Evolutionary conservation across 495 filamentous ascomycete genomes (phyloP).

Genomic region (Diplogelasinospora grovesii): DNA sequence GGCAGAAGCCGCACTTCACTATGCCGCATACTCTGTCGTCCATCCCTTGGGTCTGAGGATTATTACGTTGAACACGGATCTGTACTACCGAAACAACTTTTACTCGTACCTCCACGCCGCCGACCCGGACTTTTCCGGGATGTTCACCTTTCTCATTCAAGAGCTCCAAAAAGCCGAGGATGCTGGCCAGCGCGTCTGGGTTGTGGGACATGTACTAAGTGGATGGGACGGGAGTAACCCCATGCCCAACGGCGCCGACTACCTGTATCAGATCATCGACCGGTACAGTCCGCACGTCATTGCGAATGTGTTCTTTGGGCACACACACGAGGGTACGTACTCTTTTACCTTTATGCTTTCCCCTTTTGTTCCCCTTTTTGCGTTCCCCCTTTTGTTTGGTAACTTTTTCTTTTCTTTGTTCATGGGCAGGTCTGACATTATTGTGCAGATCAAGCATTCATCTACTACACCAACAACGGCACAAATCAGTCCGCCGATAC

Average conservation of each 20-base stretch:
- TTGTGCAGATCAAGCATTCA: constrained; percentile 31
- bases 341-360: too few relatives aligned
- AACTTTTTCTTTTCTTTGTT: background rate
- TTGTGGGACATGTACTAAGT: constrained; percentile 46
- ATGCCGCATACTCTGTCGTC: constrained; percentile 45
- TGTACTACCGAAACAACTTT: constrained; percentile 45
- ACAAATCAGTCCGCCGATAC: constrained; percentile 32
- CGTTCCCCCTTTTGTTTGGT: background rate
- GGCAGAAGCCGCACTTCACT: constrained; percentile 40
- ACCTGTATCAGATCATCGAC: constrained; percentile 52
- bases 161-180: constrained; percentile 50
- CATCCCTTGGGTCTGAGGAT: constrained; percentile 44
- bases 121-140: constrained; percentile 45
- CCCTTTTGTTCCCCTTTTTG: too few relatives aligned
- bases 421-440: too few relatives aligned
- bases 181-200: constrained; percentile 46
- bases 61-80: constrained; percentile 49
- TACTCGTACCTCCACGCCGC: constrained; percentile 42
- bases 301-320: constrained; percentile 50
- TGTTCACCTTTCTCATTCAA: constrained; percentile 43
- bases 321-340: constrained; percentile 45
- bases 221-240: constrained; percentile 48
- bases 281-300: constrained; percentile 52
- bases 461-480: constrained; percentile 48
- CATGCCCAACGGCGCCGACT: constrained; percentile 43